Conservation (phyloP, 2,329 filamentous ascomycete genomes). For the Daldinia eschscholtzii region DNA sequence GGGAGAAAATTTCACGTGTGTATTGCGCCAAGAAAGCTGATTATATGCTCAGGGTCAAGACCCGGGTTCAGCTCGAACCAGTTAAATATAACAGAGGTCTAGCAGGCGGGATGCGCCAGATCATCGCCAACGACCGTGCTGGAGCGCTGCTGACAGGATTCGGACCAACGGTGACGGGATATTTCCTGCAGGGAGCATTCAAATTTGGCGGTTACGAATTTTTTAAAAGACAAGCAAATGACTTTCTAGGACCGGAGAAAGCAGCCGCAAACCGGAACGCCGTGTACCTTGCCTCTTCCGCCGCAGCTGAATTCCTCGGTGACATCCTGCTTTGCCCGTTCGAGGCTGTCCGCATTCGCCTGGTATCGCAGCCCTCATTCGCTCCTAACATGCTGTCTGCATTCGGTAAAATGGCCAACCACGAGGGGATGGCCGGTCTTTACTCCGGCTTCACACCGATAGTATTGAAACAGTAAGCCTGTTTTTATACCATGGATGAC, state of each 20-base stretch:
- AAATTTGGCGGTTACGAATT: conserved; percentile 50
- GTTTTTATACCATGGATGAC: background rate
- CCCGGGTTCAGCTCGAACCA: conserved; percentile 47
- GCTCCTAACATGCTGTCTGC: conserved; percentile 42
- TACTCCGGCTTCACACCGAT: conserved; percentile 49
- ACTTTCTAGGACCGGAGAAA: conserved; percentile 44
- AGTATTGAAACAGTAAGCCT: conserved; percentile 47
- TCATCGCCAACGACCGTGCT: conserved; percentile 42
- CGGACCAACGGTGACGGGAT: conserved; percentile 47
- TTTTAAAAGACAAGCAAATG: conserved; percentile 46
- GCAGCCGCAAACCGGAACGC: conserved; percentile 44
- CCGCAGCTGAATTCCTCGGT: conserved; percentile 46
- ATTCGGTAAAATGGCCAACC: conserved; percentile 41
- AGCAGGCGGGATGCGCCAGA: conserved; percentile 44
- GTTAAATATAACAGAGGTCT: conserved; percentile 46
- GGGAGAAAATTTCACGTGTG: conserved; percentile 14
- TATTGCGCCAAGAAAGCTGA: conserved; percentile 25
- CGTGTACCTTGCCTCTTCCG: conserved; percentile 46
- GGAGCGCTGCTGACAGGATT: conserved; percentile 46
- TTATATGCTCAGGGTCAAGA: conserved; percentile 45
- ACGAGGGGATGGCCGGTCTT: conserved; percentile 46
- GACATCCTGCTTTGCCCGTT: conserved; percentile 48
- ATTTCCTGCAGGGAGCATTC: conserved; percentile 49
- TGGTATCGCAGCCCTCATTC: conserved; percentile 47
- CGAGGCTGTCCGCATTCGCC: conserved; percentile 47